Conservation (phyloP, 2,329 filamentous ascomycete genomes). For the Tolypocladium capitatum region DNA sequence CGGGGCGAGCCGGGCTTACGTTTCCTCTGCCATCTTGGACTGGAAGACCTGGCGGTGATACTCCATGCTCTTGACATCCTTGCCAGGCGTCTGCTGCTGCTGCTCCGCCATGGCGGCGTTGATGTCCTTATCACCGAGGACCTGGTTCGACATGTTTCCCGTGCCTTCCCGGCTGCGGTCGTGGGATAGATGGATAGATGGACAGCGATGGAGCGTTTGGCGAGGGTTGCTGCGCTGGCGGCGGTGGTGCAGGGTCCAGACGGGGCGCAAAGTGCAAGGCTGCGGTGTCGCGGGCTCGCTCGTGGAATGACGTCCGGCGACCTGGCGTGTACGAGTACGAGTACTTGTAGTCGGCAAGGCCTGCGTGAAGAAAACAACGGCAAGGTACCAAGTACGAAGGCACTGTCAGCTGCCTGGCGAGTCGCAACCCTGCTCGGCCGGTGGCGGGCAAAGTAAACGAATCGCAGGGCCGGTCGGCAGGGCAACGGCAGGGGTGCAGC, state of each 20-base stretch:
- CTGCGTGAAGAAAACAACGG: not conserved
- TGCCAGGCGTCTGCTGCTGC: conserved; percentile 13
- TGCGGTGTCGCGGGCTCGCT: not conserved
- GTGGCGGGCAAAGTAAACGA: conserved; percentile 9
- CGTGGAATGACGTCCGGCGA: not conserved
- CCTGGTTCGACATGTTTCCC: conserved; percentile 32
- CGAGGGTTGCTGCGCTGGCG: not conserved
- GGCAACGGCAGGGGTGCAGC: conserved; percentile 10
- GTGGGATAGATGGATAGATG: too few species aligned
- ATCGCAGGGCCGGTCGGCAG: conserved; percentile 7
- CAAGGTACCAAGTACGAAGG: too few species aligned
- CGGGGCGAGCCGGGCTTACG: conserved; percentile 34
- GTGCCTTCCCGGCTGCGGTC: not conserved
- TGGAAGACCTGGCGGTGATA: conserved; percentile 66
- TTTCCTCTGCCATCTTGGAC: conserved; percentile 53
- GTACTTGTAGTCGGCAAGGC: not conserved
- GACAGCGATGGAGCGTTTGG: not conserved
- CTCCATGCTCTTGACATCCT: conserved; percentile 55
- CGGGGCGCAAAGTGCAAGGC: not conserved
- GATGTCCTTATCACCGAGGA: conserved; percentile 53
- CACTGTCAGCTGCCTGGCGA: too few species aligned
- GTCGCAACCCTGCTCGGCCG: not conserved
- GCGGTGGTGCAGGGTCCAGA: too few species aligned
- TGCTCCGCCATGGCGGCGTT: conserved; percentile 36
- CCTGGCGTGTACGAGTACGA: too few species aligned